A percentile compares a stretch with the other conserved stretches of the same genome.
Conservation (phyloP, 306 rosid species). For the Mucuna pruriens region DNA sequence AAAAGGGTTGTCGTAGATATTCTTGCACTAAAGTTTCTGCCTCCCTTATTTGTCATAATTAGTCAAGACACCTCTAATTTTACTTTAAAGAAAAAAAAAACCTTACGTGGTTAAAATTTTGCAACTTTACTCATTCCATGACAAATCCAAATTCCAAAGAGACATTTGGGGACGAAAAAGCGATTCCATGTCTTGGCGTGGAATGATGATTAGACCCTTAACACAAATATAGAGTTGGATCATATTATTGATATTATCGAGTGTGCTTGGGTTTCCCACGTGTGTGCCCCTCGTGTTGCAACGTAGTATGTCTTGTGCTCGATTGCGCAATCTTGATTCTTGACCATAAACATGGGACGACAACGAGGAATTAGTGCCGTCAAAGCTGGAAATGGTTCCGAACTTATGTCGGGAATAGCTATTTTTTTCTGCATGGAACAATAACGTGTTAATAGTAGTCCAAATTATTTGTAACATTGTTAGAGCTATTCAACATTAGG, state of each 20-base stretch:
- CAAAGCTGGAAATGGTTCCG: slow-evolving; percentile 48
- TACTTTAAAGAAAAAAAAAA: neutral
- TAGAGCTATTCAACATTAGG: neutral
- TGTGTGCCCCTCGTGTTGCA: slow-evolving; percentile 41
- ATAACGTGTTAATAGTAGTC: neutral
- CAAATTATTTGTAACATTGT: neutral
- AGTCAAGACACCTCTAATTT: slow-evolving; percentile 15
- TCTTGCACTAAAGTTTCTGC: slow-evolving; percentile 40
- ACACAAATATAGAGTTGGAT: neutral
- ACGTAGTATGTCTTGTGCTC: slow-evolving; percentile 36
- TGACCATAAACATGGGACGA: slow-evolving; percentile 38
- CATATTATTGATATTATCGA: neutral
- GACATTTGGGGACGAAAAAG: slow-evolving; percentile 42
- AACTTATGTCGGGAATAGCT: slow-evolving; percentile 27
- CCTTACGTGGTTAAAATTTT: neutral
- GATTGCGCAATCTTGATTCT: slow-evolving; percentile 46
- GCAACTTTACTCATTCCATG: slow-evolving; percentile 42
- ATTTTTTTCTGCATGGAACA: slow-evolving; percentile 12
- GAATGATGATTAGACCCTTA: slow-evolving; percentile 18
- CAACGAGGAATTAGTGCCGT: slow-evolving; percentile 60
- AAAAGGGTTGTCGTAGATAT: slow-evolving; percentile 40
- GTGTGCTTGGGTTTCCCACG: slow-evolving; percentile 42
- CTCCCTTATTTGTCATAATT: slow-evolving; percentile 40
- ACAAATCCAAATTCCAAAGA: slow-evolving; percentile 36
- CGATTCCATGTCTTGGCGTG: slow-evolving; percentile 58